Evolutionary conservation across 2,329 filamentous ascomycete species (phyloP).

Genomic region (Aspergillus ochraceus): DNA sequence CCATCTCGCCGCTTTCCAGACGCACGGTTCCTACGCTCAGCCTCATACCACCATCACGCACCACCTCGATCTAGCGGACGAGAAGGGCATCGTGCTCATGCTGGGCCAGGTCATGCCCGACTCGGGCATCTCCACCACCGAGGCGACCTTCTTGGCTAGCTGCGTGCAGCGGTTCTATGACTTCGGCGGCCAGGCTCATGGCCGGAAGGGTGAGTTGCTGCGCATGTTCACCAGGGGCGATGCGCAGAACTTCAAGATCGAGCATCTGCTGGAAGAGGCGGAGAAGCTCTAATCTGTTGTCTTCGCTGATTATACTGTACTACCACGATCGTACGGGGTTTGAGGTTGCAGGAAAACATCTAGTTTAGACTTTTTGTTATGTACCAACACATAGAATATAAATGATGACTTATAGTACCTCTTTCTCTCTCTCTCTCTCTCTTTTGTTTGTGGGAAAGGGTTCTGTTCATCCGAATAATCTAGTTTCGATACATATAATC

Average conservation of each 20-base stretch:
- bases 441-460: too few relatives aligned
- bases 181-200: constrained; percentile 56
- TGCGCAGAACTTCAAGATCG: constrained; percentile 70
- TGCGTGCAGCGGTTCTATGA: constrained; percentile 91
- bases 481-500: too few relatives aligned
- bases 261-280: constrained; percentile 83
- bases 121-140: constrained; percentile 72
- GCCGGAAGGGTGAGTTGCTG: constrained; percentile 68
- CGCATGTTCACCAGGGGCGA: constrained; percentile 82
- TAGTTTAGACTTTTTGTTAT: too few relatives aligned
- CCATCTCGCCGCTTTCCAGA: constrained; percentile 88
- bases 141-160: constrained; percentile 88
- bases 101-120: constrained; percentile 77
- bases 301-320: too few relatives aligned
- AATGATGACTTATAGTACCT: too few relatives aligned
- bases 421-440: too few relatives aligned
- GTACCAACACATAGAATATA: too few relatives aligned
- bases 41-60: constrained; percentile 95
- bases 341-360: too few relatives aligned
- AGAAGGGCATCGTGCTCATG: constrained; percentile 80
- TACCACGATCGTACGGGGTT: too few relatives aligned
- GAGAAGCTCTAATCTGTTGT: constrained; percentile 63
- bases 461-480: too few relatives aligned
- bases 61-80: constrained; percentile 74
- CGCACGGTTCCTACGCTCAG: constrained; percentile 81